Percentiles rank a stretch among this genome's conserved stretches.
phyloP scores from a whole-genome alignment of 192 early-diverging fungal genomes.

The Nowakowskiella sp. region DNA sequence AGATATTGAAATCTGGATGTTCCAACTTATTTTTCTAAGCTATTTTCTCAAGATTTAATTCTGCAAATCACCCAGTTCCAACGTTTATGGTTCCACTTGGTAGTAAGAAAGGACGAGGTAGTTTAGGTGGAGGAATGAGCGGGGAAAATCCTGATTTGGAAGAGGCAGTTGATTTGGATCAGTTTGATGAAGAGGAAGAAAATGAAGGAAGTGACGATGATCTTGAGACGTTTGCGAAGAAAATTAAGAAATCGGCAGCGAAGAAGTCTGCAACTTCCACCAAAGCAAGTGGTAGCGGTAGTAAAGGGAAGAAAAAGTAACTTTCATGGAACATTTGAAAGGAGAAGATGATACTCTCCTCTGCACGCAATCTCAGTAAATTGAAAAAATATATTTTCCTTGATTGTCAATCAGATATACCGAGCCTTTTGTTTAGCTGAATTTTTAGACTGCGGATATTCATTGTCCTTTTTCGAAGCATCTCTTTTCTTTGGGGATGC shows the following conservation, averaged over 20 bases:
- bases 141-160: slow-evolving; percentile 44
- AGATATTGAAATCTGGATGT: not conserved
- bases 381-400: too few relatives aligned
- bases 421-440: too few relatives aligned
- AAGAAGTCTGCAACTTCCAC: not conserved
- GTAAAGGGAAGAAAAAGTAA: too few relatives aligned
- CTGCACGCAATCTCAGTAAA: too few relatives aligned
- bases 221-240: slow-evolving; percentile 46
- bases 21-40: not conserved
- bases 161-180: slow-evolving; percentile 48
- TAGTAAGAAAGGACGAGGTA: slow-evolving; percentile 17
- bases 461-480: too few relatives aligned
- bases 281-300: too few relatives aligned
- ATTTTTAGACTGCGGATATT: too few relatives aligned
- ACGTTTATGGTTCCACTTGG: slow-evolving; percentile 31
- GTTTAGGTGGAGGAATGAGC: too few relatives aligned
- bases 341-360: too few relatives aligned
- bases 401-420: too few relatives aligned
- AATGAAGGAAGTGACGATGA: slow-evolving; percentile 38
- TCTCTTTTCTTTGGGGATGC: too few relatives aligned
- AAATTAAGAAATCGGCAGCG: not conserved
- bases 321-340: too few relatives aligned
- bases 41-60: slow-evolving; percentile 51
- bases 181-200: slow-evolving; percentile 40
- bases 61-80: slow-evolving; percentile 51